Base-by-base conservation (phyloP, 495 filamentous ascomycete genomes). In the Beverwykella pulmonaria region DNA sequence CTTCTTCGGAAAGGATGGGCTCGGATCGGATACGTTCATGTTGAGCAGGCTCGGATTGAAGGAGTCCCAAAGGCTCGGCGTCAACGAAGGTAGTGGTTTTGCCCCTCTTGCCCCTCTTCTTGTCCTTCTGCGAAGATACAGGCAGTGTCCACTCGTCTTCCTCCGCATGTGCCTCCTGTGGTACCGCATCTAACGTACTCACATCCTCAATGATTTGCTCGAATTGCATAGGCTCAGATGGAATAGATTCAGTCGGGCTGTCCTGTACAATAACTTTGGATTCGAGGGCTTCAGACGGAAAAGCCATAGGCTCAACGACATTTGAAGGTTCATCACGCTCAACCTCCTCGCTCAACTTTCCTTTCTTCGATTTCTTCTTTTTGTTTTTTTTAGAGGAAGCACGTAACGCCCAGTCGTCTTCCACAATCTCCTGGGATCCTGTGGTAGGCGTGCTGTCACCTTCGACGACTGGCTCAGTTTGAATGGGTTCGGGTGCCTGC, bases 81-180 rank as follows among this genome's bases (percentile, higher is more conserved):
- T 34, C 30, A 12, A 12, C 30, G 30, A 41, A 14, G 22, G 57
- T 9, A 19, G 17, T 1, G 15, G n/a, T 3, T 32, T 65, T 65
- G 20, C 61, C 53, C 30, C 61, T 67, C 63, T 64, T 64, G 53
- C 30, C 53, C 61, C n/a, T n/a, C 15, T 48, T 23, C 20, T 19
- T 48, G 5, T 19, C 44, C n/a, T 48, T n/a, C n/a, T 48, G n/a
- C 3, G 22, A 27, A 7, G 25, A 23, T 6, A 19, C 23, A 50
- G 44, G 15, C n/a, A 10, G 3, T 15, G 59, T 44, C 52, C 14
- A 44, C 23, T 60, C 57, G 26, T 63, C 53, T 12, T 52, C 59
- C n/a, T 15, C 30, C 5, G 5, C 49, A 29, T 22, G 25, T 20
- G 30, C 5, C 23, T 55, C 15, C 1, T 44, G 22, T 23, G 25